Base-by-base conservation (phyloP, 192 early-diverging fungal genomes). In the Chytriomyces hyalinus region DNA sequence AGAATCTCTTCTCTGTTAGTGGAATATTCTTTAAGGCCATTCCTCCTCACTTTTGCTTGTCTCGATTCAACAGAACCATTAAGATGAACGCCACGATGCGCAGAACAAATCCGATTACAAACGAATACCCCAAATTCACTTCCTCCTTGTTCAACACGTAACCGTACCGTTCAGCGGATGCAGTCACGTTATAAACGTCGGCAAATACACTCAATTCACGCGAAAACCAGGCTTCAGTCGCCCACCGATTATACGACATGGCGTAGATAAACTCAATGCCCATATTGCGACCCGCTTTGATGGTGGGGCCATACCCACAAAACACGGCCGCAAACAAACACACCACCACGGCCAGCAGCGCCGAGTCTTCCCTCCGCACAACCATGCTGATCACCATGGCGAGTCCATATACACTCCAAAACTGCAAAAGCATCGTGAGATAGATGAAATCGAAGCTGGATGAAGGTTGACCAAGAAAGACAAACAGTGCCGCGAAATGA, bases 301-400 rank as follows among this genome's bases (percentile, higher is more conserved):
- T 48, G 4, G 73, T 73, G 8, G 83, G 83, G 5, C 82, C 82
- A 9, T 70, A 85, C 6, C 83, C 83, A 71, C 82, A 85, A 64
- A 87, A 87, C 10, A 85, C 78, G n/a, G 83, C 81, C 10, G 75
- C 65, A 60, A 82, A 86, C 17, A 86, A 61, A 26, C 68, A 24
- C 8, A 67, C 61, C 5, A 86, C 72, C 50, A 81, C 78, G 13
- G 78, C 78, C 60, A 84, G 65, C 47, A 80, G 53, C n/a, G 53
- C 43, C 20, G 80, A 78, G 65, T 86, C 82, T 65, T 84, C 81
- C 10, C 83, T 50, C 20, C 77, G 22, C 26, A 81, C 77, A 50
- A 86, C 10, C 79, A 84, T 82, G 20, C 57, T 66, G 49, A 86
- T 68, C 46, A 86, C 70, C 6, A 69, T 63, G 43, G 83, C 59